phyloP scores from a whole-genome alignment of 1,284 basidiomycete species.

The Stygiomarasmius scandens region DNA sequence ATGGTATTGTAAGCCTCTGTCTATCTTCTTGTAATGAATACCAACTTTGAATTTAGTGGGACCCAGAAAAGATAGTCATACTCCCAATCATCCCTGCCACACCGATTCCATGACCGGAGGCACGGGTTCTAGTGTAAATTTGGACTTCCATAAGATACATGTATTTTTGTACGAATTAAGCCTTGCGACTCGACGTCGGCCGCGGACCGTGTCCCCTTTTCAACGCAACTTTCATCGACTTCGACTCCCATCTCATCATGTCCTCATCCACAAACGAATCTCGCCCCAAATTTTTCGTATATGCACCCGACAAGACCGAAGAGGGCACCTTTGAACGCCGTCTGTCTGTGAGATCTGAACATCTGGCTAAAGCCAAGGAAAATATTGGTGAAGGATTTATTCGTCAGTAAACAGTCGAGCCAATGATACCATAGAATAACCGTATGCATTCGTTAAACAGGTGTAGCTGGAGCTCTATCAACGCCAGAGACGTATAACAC shows the following conservation, averaged over 20 bases:
- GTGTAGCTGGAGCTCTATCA: constrained; percentile 39
- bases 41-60: constrained; percentile 34
- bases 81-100: constrained; percentile 16
- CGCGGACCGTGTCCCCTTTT: too few species aligned
- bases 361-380: constrained; percentile 46
- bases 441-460: too few species aligned
- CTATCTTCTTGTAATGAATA: too few species aligned
- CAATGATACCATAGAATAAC: too few species aligned
- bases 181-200: too few species aligned
- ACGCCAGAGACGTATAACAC: constrained; percentile 41
- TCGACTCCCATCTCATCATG: not conserved
- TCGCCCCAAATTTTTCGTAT: constrained; percentile 27
- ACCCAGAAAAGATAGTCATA: constrained; percentile 38
- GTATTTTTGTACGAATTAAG: not conserved
- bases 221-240: too few species aligned
- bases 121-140: too few species aligned
- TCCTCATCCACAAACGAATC: not conserved
- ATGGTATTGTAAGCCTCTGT: constrained; percentile 50
- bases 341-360: constrained; percentile 47
- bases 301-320: constrained; percentile 38
- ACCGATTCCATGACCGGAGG: constrained; percentile 11
- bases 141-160: not conserved
- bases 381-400: constrained; percentile 45
- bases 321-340: constrained; percentile 50
- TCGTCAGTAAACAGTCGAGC: constrained; percentile 27